phyloP scores from a whole-genome alignment of 2,329 filamentous ascomycete genomes.

The Exophiala viscosa region DNA sequence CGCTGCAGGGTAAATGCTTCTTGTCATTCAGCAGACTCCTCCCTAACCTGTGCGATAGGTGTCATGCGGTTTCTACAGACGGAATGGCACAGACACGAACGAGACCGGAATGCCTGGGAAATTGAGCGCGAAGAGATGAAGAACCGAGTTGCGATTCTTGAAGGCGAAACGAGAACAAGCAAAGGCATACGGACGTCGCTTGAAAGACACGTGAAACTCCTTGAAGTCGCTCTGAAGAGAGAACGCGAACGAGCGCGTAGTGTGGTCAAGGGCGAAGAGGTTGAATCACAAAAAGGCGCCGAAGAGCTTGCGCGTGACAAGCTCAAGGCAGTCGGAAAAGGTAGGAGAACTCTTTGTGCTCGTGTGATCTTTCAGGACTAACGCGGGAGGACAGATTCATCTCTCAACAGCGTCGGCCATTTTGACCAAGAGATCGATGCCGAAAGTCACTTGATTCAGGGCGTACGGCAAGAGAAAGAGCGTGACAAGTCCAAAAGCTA shows the following conservation, averaged over 20 bases:
- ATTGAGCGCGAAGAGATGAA: conserved; percentile 99
- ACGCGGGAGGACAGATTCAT: conserved; percentile 7
- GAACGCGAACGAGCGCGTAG: conserved; percentile 68
- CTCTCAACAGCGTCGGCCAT: conserved; percentile 37
- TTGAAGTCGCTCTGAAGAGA: conserved; percentile 82
- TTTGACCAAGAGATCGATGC: conserved; percentile 44
- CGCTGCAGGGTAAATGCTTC: conserved; percentile 24
- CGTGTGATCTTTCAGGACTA: conserved; percentile 5
- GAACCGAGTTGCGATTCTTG: conserved; percentile 87
- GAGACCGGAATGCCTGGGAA: conserved; percentile 97
- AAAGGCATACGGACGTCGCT: conserved; percentile 86
- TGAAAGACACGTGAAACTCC: conserved; percentile 82
- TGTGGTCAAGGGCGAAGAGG: conserved; percentile 49
- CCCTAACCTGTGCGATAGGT: conserved; percentile 51
- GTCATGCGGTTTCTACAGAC: conserved; percentile 99
- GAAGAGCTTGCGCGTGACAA: conserved; percentile 46
- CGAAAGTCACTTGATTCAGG: conserved; percentile 43
- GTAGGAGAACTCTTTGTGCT: conserved; percentile 28
- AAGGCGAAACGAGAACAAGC: conserved; percentile 81
- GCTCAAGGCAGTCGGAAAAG: conserved; percentile 37
- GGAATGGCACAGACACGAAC: conserved; percentile 98
- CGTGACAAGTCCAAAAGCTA: conserved; percentile 62
- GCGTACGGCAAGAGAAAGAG: conserved; percentile 55
- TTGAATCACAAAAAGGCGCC: conserved; percentile 46
- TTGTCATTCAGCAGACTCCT: not conserved